Conservation (phyloP, 768 basidiomycete species). For the Paxillus ammoniavirescens region DNA sequence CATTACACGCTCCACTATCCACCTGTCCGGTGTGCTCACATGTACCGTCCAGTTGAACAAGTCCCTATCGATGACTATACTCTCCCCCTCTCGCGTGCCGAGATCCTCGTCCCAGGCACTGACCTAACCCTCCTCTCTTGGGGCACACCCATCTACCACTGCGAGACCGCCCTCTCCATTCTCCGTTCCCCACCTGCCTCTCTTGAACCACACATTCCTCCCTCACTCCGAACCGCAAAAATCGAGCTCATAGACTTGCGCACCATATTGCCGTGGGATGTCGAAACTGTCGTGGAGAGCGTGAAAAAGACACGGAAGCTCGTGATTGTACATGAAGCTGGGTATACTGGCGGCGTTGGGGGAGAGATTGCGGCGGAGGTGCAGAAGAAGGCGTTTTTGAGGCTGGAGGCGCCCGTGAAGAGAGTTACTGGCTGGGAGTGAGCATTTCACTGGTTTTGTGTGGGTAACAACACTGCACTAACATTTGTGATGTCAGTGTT, state of each 20-base stretch:
- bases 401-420: constrained; percentile 83
- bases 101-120: constrained; percentile 67
- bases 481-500: constrained; percentile 44
- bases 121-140: constrained; percentile 91
- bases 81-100: constrained; percentile 81
- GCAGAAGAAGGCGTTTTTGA: constrained; percentile 85
- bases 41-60: constrained; percentile 65
- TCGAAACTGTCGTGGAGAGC: constrained; percentile 75
- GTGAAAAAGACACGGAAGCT: constrained; percentile 83
- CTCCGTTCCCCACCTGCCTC: constrained; percentile 63
- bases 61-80: constrained; percentile 86
- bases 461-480: neutral
- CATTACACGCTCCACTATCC: neutral
- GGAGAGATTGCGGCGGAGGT: constrained; percentile 91
- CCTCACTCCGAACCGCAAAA: constrained; percentile 61
- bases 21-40: constrained; percentile 3
- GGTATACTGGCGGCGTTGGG: constrained; percentile 83
- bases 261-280: constrained; percentile 88
- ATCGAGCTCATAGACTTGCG: constrained; percentile 90
- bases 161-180: constrained; percentile 79
- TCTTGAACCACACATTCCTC: constrained; percentile 64
- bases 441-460: constrained; percentile 36
- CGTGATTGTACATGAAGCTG: constrained; percentile 91
- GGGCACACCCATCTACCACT: constrained; percentile 92
- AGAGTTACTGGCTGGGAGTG: constrained; percentile 94